Evolutionary conservation across 2,329 filamentous ascomycete species (phyloP).

Genomic region (Alternaria sp.): DNA sequence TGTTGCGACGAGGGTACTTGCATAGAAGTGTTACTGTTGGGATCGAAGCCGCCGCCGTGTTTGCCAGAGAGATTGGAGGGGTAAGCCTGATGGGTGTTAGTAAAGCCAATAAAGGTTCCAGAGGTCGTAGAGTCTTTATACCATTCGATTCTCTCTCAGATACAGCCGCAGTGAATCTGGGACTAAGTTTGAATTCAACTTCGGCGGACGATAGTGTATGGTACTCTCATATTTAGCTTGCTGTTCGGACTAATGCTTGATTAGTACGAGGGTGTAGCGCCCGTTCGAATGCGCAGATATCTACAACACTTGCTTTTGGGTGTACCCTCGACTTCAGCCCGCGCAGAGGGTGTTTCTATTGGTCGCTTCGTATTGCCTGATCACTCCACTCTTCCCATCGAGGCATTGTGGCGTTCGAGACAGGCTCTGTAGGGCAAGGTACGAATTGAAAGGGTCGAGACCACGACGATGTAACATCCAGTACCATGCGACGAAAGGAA

Average conservation of each 20-base stretch:
- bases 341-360: neutral
- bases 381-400: neutral
- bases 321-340: neutral
- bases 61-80: conserved; percentile 15
- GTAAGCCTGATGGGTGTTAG: conserved; percentile 26
- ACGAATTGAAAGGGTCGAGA: neutral
- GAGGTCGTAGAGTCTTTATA: conserved; percentile 3
- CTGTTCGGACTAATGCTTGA: neutral
- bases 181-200: neutral
- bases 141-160: conserved; percentile 21
- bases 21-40: conserved; percentile 22
- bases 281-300: neutral
- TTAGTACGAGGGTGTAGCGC: neutral
- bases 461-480: neutral
- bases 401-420: neutral
- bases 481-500: neutral
- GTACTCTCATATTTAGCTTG: neutral
- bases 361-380: neutral
- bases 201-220: neutral
- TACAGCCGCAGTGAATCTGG: neutral
- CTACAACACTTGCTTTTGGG: neutral
- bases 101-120: neutral
- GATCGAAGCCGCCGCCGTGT: conserved; percentile 37
- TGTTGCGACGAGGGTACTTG: conserved; percentile 10
- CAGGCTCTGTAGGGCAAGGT: neutral